Base-by-base conservation (phyloP, 495 filamentous ascomycete genomes). In the Podospora australis region DNA sequence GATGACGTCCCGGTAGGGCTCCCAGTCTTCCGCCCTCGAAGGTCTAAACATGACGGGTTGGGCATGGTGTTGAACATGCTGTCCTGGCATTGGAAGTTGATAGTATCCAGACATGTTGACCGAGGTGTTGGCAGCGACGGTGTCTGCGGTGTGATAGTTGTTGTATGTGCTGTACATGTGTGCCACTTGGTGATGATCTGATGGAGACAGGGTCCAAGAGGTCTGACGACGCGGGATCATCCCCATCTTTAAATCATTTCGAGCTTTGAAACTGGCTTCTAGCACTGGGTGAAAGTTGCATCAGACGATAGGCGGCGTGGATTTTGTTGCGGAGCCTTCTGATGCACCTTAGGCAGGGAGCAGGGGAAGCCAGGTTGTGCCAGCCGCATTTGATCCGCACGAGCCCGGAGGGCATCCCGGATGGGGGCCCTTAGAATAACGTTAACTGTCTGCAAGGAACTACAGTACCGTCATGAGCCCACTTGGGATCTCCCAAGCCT, bases 1-100 rank as follows among this genome's bases (percentile, higher is more conserved):
- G 32, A 70, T 64, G 43, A 59, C 46, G 7, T 66, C 64, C 29
- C 57, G 59, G 39, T 62, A 62, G 6, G 62, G 58, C 50, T 68
- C 63, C 65, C 63, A 66, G 48, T 68, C 65, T 42, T 64, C 63
- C n/a, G 61, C 54, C 46, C 60, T 65, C 38, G 55, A 50, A 24
- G 61, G 55, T 39, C 57, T 29, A 50, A 67, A 55, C 47, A 57
- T 49, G 14, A 49, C 29, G 9, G 46, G 16, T 32, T 40, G 30
- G 28, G 32, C 20, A 21, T 26, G 39, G 30, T 48, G 47, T 11
- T 44, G 52, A 7, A 36, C n/a, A 6, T 40, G 35, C 36, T 36
- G 22, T 22, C 29, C 40, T 24, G 36, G 22, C 21, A 40, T 6
- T 25, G 50, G 48, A 6, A 20, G 36, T 42, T 52, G 46, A 24